Evolutionary conservation across 257 asterid genomes (phyloP).

Genomic region (Fraxinus cuspidata): DNA sequence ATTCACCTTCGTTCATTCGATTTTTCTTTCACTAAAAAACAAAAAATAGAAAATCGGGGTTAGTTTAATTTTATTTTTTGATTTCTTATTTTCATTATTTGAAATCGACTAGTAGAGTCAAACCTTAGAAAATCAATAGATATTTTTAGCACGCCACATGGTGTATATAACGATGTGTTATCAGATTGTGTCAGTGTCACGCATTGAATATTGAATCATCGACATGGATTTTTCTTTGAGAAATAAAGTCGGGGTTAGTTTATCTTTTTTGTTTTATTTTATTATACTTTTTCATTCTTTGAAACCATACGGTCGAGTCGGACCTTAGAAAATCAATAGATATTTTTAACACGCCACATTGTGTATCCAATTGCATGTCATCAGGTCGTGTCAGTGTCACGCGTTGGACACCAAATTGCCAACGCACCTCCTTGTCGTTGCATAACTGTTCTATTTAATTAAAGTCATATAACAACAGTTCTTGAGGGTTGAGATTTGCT

Average conservation of each 20-base stretch:
- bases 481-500: not conserved
- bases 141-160: not conserved
- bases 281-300: too few relatives aligned
- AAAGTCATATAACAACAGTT: not conserved
- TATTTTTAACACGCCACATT: not conserved
- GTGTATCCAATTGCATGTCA: not conserved
- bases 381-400: not conserved
- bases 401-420: too few relatives aligned
- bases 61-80: too few relatives aligned
- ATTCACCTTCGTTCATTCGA: not conserved
- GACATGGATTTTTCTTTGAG: too few relatives aligned
- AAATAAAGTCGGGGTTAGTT: too few relatives aligned
- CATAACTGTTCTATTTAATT: not conserved
- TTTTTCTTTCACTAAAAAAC: too few relatives aligned
- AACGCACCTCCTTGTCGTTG: too few relatives aligned
- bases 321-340: not conserved
- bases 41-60: too few relatives aligned
- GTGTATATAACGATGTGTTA: not conserved
- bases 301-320: not conserved
- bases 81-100: too few relatives aligned
- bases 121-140: not conserved
- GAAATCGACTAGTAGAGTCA: not conserved
- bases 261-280: too few relatives aligned
- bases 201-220: too few relatives aligned
- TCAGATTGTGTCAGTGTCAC: not conserved